Evolutionary conservation across 768 basidiomycete genomes (phyloP).

Genomic region (Lyophyllum semitale): DNA sequence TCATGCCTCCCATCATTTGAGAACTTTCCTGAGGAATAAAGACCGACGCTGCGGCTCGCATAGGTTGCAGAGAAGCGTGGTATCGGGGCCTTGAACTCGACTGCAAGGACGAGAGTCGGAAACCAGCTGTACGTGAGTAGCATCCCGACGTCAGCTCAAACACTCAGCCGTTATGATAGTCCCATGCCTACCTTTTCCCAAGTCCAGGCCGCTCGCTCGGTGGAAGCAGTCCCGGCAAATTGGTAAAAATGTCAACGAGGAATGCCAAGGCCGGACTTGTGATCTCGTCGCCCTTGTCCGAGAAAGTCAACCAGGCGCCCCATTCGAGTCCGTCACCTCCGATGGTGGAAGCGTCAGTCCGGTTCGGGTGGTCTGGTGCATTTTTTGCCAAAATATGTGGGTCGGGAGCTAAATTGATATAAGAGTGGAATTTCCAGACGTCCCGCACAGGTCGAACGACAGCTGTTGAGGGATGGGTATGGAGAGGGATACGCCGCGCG

Average conservation of each 20-base stretch:
- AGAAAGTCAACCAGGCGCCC: constrained; percentile 59
- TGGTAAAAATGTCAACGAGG: constrained; percentile 55
- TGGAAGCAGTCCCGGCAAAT: constrained; percentile 50
- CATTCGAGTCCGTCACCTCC: constrained; percentile 59
- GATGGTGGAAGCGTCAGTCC: constrained; percentile 39
- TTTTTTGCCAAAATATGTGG: constrained; percentile 41
- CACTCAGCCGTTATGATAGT: neutral
- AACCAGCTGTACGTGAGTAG: constrained; percentile 48
- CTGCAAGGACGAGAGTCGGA: constrained; percentile 59
- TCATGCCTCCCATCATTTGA: constrained; percentile 59
- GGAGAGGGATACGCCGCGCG: constrained; percentile 59
- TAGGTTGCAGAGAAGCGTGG: constrained; percentile 41
- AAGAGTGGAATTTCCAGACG: constrained; percentile 36
- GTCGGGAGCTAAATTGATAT: constrained; percentile 42
- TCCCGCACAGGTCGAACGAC: constrained; percentile 20
- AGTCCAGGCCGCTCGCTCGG: constrained; percentile 41
- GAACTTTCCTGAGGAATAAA: constrained; percentile 56
- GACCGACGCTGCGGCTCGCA: constrained; percentile 54
- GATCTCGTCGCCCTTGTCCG: constrained; percentile 41
- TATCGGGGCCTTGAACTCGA: constrained; percentile 67
- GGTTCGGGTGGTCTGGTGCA: constrained; percentile 31
- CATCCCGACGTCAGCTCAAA: constrained; percentile 1
- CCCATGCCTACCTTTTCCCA: constrained; percentile 26
- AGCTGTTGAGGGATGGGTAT: constrained; percentile 50
- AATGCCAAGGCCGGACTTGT: constrained; percentile 53